Evolutionary conservation across 495 filamentous ascomycete genomes (phyloP).

Genomic region (Symbiotaphrina buchneri): DNA sequence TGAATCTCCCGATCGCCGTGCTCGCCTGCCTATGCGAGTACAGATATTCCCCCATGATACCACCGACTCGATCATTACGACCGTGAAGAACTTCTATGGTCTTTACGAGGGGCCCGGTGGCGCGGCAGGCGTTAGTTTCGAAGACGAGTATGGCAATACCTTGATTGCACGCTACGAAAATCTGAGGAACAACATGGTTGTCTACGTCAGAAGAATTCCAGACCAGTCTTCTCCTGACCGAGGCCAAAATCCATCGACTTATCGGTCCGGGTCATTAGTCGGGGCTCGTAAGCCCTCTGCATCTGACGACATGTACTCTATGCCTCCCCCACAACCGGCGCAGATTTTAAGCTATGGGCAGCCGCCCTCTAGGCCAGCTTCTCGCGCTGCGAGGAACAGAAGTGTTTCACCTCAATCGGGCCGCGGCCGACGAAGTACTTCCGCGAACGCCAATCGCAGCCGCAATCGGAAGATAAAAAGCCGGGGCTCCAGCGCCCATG

Average conservation of each 20-base stretch:
- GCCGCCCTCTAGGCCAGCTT: conserved; percentile 38
- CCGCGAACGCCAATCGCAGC: conserved; percentile 19
- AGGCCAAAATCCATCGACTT: no score
- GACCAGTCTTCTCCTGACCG: conserved; percentile 22
- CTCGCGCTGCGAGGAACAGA: neutral
- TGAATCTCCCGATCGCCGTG: conserved; percentile 46
- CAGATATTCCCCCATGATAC: conserved; percentile 83
- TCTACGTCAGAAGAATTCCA: conserved; percentile 65
- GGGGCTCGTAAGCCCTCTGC: no score
- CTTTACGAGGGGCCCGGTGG: conserved; percentile 46
- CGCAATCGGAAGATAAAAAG: conserved; percentile 39
- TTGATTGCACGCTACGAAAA: conserved; percentile 94
- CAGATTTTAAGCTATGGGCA: conserved; percentile 28
- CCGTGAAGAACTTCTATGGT: conserved; percentile 94
- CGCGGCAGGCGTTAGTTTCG: conserved; percentile 66
- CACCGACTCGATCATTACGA: conserved; percentile 87
- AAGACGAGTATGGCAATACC: conserved; percentile 65
- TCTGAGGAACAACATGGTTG: conserved; percentile 67
- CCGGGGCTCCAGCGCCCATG: conserved; percentile 42
- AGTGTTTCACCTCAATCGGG: no score
- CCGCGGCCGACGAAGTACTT: neutral
- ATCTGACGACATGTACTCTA: conserved; percentile 15
- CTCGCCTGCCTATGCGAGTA: conserved; percentile 73
- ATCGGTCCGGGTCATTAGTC: no score
- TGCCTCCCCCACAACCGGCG: conserved; percentile 25